Percentiles rank a stretch among this genome's conserved stretches.
Conservation (phyloP, 176 grass and related monocot genomes). For the Paspalum vaginatum region DNA sequence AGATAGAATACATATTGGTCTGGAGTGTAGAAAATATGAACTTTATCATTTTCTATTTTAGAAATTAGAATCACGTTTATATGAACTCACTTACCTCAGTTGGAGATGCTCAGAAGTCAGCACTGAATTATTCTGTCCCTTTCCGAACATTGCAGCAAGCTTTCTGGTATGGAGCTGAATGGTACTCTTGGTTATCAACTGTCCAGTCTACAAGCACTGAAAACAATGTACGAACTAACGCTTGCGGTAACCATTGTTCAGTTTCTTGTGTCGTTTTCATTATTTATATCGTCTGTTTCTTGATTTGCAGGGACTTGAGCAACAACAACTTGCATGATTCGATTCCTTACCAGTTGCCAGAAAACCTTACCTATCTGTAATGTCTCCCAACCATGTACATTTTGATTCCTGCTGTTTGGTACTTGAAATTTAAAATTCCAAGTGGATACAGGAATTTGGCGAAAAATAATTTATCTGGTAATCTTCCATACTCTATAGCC, state of each 20-base stretch:
- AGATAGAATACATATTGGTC: not conserved
- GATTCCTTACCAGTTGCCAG: slow-evolving; percentile 87
- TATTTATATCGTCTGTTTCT: slow-evolving; percentile 29
- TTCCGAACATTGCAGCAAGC: slow-evolving; percentile 60
- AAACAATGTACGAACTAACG: slow-evolving; percentile 71
- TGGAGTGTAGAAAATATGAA: slow-evolving; percentile 15
- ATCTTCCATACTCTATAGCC: slow-evolving; percentile 86
- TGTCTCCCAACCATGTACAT: slow-evolving; percentile 35
- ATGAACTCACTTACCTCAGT: not conserved
- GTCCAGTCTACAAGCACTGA: slow-evolving; percentile 67
- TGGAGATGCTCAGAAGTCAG: not conserved
- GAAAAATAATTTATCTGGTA: slow-evolving; percentile 66
- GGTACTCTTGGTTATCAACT: slow-evolving; percentile 82
- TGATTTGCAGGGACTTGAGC: slow-evolving; percentile 78
- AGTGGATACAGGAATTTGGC: slow-evolving; percentile 74
- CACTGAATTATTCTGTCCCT: slow-evolving; percentile 24
- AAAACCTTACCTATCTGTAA: slow-evolving; percentile 91
- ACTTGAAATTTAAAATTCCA: slow-evolving; percentile 36
- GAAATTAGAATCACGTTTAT: not conserved
- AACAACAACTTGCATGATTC: slow-evolving; percentile 73
- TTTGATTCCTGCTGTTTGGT: slow-evolving; percentile 25
- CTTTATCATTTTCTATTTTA: not conserved
- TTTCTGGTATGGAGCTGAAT: slow-evolving; percentile 81
- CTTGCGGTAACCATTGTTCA: slow-evolving; percentile 7
- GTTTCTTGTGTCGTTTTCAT: not conserved